Evolutionary conservation across 192 early-diverging fungal species (phyloP), one percentile per base, ranked within the genome.

Genomic region (Gamsiella multidivaricata): DNA sequence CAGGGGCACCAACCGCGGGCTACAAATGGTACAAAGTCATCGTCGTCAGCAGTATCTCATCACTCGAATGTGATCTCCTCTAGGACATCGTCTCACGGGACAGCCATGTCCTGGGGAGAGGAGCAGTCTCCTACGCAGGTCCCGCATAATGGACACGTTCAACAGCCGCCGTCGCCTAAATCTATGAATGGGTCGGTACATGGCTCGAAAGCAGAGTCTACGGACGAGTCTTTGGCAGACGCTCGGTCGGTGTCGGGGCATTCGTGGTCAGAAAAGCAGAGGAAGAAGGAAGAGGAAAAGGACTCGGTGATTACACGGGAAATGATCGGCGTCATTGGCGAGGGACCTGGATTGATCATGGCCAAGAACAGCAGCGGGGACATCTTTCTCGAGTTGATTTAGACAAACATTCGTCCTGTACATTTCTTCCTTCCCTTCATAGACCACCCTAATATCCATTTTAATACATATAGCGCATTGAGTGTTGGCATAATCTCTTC

Each of bases 311-410:
- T 78, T 12, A 69, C 74, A 0, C 22, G 65, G 25, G 74, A 78
- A 61, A 6, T 78, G 52, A 78, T 78, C 28, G 74, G 74, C 1
- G 69, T 47, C 5, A 58, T 64, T 58, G 74, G 74, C 1, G 36
- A 69, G 3, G 74, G 74, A 31, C 34, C 66, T 33, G 74, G 74
- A 0, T 43, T 78, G 46, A 34, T 78, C 10, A 78, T 78, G 65
- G 57, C 20, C 54, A 78, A 78, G 60, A 78, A 78, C 49, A 78
- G 74, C 32, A 78, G 74, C 62, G 74, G 65, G 0, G 65, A 78
- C 11, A 78, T 78, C 17, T 10, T 3, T 32, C 43, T 78, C 7
- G 60, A 78, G 54, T 54, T 78, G 46, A 57, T 78, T 29, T 66
- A 51, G 34, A 57, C 14, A 39, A 7, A 26, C 0, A 49, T 25